A percentile compares a stretch with the other conserved stretches of the same genome.
These are phyloP conservation scores for Globisporangium alternatum DNA, from an alignment of 352 stramenopile genomes.

Conservation along the genomic window DNA sequence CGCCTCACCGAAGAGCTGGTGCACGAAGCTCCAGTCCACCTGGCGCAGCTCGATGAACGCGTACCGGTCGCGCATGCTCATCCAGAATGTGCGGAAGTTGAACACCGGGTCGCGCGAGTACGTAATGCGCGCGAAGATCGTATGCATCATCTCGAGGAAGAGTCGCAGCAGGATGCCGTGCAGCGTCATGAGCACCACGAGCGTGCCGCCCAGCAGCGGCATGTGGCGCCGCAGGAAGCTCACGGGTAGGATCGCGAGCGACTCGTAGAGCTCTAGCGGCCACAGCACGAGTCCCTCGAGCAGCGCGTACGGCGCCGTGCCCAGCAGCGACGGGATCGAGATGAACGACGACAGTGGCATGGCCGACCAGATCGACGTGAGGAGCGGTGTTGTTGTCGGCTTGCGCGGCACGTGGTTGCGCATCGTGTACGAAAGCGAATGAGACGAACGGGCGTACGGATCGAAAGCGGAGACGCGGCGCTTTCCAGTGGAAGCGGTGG, in stretches of 20 bases:
- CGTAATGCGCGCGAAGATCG: conserved; percentile 67
- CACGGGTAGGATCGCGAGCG: conserved; percentile 68
- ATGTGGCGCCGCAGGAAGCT: conserved; percentile 73
- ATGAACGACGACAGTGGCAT: conserved; percentile 9
- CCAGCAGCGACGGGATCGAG: conserved; percentile 11
- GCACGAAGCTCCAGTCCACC: conserved; percentile 67
- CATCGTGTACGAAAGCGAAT: not conserved
- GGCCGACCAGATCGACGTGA: conserved; percentile 6
- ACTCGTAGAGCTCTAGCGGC: conserved; percentile 76
- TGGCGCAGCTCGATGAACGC: conserved; percentile 44
- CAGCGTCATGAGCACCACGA: conserved; percentile 78
- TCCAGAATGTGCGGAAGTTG: conserved; percentile 78
- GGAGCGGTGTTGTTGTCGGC: not conserved
- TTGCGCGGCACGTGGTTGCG: conserved; percentile 2
- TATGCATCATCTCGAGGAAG: conserved; percentile 58
- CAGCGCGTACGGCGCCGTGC: conserved; percentile 34
- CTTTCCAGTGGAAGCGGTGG: not conserved
- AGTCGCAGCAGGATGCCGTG: conserved; percentile 69
- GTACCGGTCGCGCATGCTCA: conserved; percentile 65
- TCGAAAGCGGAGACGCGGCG: conserved; percentile 2
- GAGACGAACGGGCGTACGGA: not conserved
- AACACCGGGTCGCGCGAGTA: conserved; percentile 58
- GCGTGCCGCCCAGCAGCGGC: conserved; percentile 63
- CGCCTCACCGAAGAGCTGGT: conserved; percentile 67
- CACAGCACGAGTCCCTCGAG: conserved; percentile 57